Percentiles rank a stretch among this genome's conserved stretches.
phyloP scores from a whole-genome alignment of 1,284 basidiomycete species.

The Polyporus tsugae region DNA sequence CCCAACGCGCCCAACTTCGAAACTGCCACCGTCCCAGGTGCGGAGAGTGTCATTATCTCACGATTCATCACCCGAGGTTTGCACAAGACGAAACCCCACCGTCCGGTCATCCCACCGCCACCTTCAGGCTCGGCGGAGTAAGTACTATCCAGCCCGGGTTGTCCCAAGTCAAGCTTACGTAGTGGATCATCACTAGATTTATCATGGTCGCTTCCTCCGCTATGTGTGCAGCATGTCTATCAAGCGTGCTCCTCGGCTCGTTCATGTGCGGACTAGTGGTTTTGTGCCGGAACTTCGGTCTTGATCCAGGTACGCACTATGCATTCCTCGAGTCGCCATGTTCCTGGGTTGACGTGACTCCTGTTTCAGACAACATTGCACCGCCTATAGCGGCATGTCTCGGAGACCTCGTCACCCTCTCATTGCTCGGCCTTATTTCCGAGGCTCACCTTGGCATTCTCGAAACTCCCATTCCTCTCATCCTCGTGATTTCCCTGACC shows the following conservation, averaged over 20 bases:
- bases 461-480: slow-evolving; percentile 65
- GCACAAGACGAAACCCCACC: slow-evolving; percentile 28
- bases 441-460: slow-evolving; percentile 71
- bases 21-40: background rate
- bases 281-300: slow-evolving; percentile 75
- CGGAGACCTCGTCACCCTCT: slow-evolving; percentile 91
- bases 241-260: slow-evolving; percentile 84
- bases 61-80: slow-evolving; percentile 20
- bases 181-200: slow-evolving; percentile 54
- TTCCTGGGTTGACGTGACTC: slow-evolving; percentile 11
- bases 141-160: slow-evolving; percentile 35
- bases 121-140: slow-evolving; percentile 62
- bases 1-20: slow-evolving; percentile 20
- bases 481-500: slow-evolving; percentile 64
- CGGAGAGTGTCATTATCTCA: background rate
- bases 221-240: slow-evolving; percentile 88
- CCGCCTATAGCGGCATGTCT: slow-evolving; percentile 93
- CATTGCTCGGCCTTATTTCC: slow-evolving; percentile 75
- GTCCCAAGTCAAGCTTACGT: background rate
- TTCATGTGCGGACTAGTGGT: slow-evolving; percentile 94
- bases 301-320: slow-evolving; percentile 79
- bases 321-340: slow-evolving; percentile 6
- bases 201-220: slow-evolving; percentile 89
- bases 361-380: slow-evolving; percentile 86
- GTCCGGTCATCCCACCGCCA: slow-evolving; percentile 23